Conservation (phyloP, 140 eudicot species). For the Bidens hawaiensis region DNA sequence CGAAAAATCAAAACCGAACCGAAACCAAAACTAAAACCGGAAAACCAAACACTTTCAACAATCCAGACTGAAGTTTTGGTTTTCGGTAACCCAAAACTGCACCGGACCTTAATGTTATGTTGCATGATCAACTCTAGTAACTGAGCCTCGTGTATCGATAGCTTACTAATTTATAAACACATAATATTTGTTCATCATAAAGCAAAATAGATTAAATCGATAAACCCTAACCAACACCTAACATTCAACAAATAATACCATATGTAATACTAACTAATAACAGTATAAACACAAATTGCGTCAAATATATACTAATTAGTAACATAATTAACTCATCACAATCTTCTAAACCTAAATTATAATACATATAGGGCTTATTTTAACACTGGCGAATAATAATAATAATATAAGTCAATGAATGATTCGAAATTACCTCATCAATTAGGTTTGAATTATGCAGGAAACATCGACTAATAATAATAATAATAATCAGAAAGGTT, state of each 20-base stretch:
- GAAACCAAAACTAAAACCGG: too few relatives aligned
- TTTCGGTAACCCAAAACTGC: too few relatives aligned
- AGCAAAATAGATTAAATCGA: neutral
- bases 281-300: slow-evolving; percentile 14
- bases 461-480: slow-evolving; percentile 11
- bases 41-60: too few relatives aligned
- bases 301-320: neutral
- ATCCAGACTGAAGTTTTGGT: too few relatives aligned
- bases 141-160: neutral
- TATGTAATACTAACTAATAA: neutral
- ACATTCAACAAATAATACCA: neutral
- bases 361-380: neutral
- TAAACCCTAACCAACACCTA: slow-evolving; percentile 22
- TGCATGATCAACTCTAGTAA: slow-evolving; percentile 6
- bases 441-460: slow-evolving; percentile 5
- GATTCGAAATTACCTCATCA: slow-evolving; percentile 9
- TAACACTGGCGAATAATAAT: too few relatives aligned
- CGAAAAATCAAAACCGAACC: too few relatives aligned
- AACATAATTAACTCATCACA: neutral
- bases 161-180: neutral
- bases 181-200: neutral
- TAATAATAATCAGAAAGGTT: neutral
- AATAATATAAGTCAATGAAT: neutral
- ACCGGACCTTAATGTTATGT: neutral
- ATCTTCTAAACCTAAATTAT: slow-evolving; percentile 1